Evolutionary conservation across 2,329 filamentous ascomycete species (phyloP), one percentile per base, ranked within the genome.

Genomic region (Huntiella bhutanensis): DNA sequence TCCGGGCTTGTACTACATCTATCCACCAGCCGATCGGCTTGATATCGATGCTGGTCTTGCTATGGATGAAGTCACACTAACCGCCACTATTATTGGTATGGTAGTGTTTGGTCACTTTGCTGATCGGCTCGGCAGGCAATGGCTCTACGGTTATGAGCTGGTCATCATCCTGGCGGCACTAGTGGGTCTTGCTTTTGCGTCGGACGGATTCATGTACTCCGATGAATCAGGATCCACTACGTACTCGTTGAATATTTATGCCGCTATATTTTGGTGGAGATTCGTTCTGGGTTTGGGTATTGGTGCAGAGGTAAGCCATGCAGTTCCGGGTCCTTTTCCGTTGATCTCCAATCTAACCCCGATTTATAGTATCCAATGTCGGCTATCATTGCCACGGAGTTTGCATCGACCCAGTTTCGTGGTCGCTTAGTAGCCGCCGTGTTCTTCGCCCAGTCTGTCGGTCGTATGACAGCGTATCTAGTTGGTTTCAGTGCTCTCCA

Each of bases 401-500:
- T 52, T 41, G 49, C 53, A 6, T 55, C 56, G 1, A 59, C 57
- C 5, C 38, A 53, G 10, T 55, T 52, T 6, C 47, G 57, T 17
- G 54, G 53, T 5, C 51, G 50, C 5, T 55, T 56, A 51, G 47
- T 59, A 15, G 54, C 56, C 2, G 51, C 54, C 13, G 53, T 59
- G 12, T 58, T 57, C 38, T 45, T 53, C 5, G 54, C 54, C 50
- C 56, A 58, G 47, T 53, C 56, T 1, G 42, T 63, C 34, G 67
- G 66, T 42, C 64, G 62, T 43, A 66, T 68, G 60, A 55, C 70
- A 13, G 65, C 66, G 7, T 70, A 67, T 53, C 68, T 66, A 62
- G 63, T 69, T 53, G 69, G 69, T 54, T 70, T 69, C 52, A 67
- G 66, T 33, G 58, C 62, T 1, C 60, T 67, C 15, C 54, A 42